These are phyloP conservation scores for Jackrogersella multiformis DNA, from an alignment of 495 filamentous ascomycete species.

Conservation along the genomic window DNA sequence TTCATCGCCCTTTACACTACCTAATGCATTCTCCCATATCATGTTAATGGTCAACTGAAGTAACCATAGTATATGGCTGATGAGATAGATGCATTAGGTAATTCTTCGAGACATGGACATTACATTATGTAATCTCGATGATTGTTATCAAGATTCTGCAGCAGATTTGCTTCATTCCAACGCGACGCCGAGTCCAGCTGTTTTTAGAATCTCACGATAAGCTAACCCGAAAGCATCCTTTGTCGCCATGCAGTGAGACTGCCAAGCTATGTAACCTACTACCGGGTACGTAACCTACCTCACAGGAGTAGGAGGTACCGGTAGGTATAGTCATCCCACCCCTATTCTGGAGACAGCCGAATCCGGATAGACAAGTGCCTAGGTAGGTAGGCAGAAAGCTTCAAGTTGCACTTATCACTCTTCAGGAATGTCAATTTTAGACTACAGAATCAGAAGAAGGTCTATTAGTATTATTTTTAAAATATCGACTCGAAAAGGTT, in stretches of 20 bases:
- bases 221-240: slow-evolving; percentile 15
- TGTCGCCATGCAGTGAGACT: slow-evolving; percentile 12
- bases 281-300: too few relatives aligned
- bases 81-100: neutral
- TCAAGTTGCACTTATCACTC: neutral
- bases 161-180: slow-evolving; percentile 16
- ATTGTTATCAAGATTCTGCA: slow-evolving; percentile 15
- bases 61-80: neutral
- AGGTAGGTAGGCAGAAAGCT: neutral
- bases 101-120: neutral
- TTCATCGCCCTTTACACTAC: neutral
- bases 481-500: neutral
- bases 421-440: neutral
- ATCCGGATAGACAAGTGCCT: slow-evolving; percentile 25
- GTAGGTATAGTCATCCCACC: slow-evolving; percentile 6
- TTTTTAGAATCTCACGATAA: slow-evolving; percentile 6
- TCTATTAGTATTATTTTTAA: neutral
- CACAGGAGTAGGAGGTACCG: too few relatives aligned
- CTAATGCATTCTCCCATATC: too few relatives aligned
- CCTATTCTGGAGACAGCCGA: slow-evolving; percentile 18
- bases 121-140: neutral
- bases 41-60: too few relatives aligned
- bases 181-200: neutral
- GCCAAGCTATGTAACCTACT: neutral
- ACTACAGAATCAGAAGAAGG: neutral